Conservation (phyloP, 768 basidiomycete genomes). For the Solioccasus polychromus region DNA sequence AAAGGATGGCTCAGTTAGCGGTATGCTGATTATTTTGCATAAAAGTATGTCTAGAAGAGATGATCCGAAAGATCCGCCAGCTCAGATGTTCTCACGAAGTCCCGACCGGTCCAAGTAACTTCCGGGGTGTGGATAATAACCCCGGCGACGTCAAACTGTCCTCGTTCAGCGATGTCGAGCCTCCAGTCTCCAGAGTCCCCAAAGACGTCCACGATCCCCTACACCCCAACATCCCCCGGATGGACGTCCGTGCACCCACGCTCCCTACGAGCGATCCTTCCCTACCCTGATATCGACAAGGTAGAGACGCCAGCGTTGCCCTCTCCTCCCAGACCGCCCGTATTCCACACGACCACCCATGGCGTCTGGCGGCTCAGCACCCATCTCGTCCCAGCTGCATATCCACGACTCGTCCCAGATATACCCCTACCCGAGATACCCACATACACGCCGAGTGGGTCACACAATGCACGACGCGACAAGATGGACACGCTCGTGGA, state of each 20-base stretch:
- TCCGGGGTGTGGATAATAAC: too few relatives aligned
- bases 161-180: too few relatives aligned
- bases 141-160: too few relatives aligned
- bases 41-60: too few relatives aligned
- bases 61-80: too few relatives aligned
- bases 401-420: slow-evolving; percentile 23
- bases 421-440: slow-evolving; percentile 24
- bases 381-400: slow-evolving; percentile 30
- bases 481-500: slow-evolving; percentile 11
- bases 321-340: slow-evolving; percentile 12
- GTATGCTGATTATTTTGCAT: too few relatives aligned
- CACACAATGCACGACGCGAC: slow-evolving; percentile 9
- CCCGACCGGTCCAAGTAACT: too few relatives aligned
- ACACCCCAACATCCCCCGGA: slow-evolving; percentile 13
- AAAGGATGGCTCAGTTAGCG: too few relatives aligned
- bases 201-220: slow-evolving; percentile 16
- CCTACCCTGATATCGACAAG: slow-evolving; percentile 9
- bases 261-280: slow-evolving; percentile 12
- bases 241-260: slow-evolving; percentile 25
- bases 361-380: slow-evolving; percentile 25
- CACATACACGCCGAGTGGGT: neutral
- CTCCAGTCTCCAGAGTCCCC: too few relatives aligned
- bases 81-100: too few relatives aligned
- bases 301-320: slow-evolving; percentile 18
- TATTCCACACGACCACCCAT: slow-evolving; percentile 18